A percentile compares a stretch with the other conserved stretches of the same genome.
Evolutionary conservation across 352 stramenopile genomes (phyloP).

Genomic region (Vaucheria bursata): DNA sequence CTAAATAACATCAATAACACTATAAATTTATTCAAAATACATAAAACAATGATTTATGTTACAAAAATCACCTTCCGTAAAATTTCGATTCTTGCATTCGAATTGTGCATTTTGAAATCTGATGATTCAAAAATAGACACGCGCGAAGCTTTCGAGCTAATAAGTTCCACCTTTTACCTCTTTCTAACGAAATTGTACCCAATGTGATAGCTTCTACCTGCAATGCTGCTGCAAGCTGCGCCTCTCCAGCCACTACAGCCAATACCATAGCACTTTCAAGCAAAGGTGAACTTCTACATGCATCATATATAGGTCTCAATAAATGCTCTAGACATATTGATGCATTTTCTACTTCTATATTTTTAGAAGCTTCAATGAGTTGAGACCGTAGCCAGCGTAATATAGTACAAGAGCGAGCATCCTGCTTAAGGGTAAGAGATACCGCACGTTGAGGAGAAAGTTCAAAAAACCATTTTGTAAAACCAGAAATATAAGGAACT

Average conservation of each 20-base stretch:
- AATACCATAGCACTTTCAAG: slow-evolving; percentile 30
- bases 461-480: slow-evolving; percentile 21
- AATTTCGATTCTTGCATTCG: slow-evolving; percentile 13
- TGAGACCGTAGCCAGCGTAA: slow-evolving; percentile 26
- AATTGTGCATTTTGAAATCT: slow-evolving; percentile 4
- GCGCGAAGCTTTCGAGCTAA: slow-evolving; percentile 24
- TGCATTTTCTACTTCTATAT: background rate
- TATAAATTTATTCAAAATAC: background rate
- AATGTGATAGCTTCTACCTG: slow-evolving; percentile 30
- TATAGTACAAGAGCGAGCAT: slow-evolving; percentile 25
- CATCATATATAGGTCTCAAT: slow-evolving; percentile 26
- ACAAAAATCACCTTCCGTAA: background rate
- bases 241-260: slow-evolving; percentile 26
- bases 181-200: slow-evolving; percentile 16
- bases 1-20: background rate
- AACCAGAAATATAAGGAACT: slow-evolving; percentile 13
- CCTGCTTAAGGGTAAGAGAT: slow-evolving; percentile 18
- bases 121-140: slow-evolving; percentile 25
- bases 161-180: slow-evolving; percentile 14
- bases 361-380: slow-evolving; percentile 1
- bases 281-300: slow-evolving; percentile 16
- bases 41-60: background rate
- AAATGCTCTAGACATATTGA: background rate
- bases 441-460: slow-evolving; percentile 17
- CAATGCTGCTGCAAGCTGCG: slow-evolving; percentile 11